These are phyloP conservation scores for Cryptococcus wingfieldii DNA, from an alignment of 1,284 basidiomycete species.

Conservation along the genomic window DNA sequence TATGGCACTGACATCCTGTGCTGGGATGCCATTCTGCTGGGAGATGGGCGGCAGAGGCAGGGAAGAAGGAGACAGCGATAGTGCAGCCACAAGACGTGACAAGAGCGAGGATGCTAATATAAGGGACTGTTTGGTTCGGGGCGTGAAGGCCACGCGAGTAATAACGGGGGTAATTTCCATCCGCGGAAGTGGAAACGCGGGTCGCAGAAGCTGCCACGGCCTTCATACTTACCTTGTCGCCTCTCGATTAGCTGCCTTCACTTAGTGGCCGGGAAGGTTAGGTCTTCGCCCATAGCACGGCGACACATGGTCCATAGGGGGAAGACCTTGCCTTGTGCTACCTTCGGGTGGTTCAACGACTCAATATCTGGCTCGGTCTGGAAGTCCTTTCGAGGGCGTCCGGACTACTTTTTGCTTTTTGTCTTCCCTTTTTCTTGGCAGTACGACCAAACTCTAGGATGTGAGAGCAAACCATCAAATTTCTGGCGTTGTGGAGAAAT, in stretches of 20 bases:
- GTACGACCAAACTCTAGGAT: too few relatives aligned
- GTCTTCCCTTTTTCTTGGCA: too few relatives aligned
- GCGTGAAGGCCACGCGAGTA: too few relatives aligned
- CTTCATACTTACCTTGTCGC: constrained; percentile 42
- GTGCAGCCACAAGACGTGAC: too few relatives aligned
- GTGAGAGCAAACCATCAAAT: too few relatives aligned
- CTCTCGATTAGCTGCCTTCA: constrained; percentile 29
- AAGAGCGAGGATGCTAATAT: too few relatives aligned
- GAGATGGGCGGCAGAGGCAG: too few relatives aligned
- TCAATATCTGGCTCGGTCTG: constrained; percentile 42
- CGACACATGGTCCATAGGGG: constrained; percentile 43
- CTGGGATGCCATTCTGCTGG: too few relatives aligned
- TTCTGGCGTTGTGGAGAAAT: too few relatives aligned
- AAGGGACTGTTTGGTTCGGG: too few relatives aligned
- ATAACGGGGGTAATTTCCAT: neutral
- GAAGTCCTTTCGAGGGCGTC: constrained; percentile 43
- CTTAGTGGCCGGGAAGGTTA: constrained; percentile 27
- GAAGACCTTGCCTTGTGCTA: constrained; percentile 39
- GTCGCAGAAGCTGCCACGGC: neutral
- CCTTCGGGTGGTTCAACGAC: constrained; percentile 42
- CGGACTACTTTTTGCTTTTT: constrained; percentile 19
- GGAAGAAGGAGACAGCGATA: too few relatives aligned
- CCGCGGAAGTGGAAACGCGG: neutral
- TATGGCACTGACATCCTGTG: too few relatives aligned
- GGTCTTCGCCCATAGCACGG: constrained; percentile 44